Evolutionary conservation across 1,139 yeast genomes (phyloP).

Genomic region (Waltiozyma sp.): DNA sequence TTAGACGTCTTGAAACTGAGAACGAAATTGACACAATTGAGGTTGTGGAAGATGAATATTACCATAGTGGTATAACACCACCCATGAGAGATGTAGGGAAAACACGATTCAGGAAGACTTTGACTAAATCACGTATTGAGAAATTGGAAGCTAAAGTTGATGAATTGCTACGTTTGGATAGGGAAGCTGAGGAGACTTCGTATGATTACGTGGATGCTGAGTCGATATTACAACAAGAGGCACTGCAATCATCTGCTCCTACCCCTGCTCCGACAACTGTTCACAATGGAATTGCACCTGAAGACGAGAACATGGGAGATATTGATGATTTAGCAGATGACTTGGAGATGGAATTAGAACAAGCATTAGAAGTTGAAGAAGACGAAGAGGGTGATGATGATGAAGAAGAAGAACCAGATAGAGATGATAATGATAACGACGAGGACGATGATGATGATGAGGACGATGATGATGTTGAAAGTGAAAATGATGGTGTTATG

Average conservation of each 20-base stretch:
- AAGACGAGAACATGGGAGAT: conserved; percentile 3
- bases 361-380: conserved; percentile 22
- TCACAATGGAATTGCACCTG: not conserved
- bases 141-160: conserved; percentile 73
- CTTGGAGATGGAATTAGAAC: conserved; percentile 28
- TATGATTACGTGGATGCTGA: conserved; percentile 60
- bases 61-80: conserved; percentile 52
- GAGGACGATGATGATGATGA: conserved; percentile 46
- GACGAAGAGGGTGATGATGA: conserved; percentile 40
- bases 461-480: conserved; percentile 41
- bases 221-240: conserved; percentile 1
- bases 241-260: not conserved
- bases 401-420: conserved; percentile 31
- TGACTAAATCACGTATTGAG: conserved; percentile 41
- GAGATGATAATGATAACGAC: conserved; percentile 37
- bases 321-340: conserved; percentile 21
- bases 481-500: conserved; percentile 28
- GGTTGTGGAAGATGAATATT: conserved; percentile 23
- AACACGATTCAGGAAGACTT: conserved; percentile 41
- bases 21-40: conserved; percentile 34
- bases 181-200: conserved; percentile 71
- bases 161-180: conserved; percentile 64
- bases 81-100: conserved; percentile 53
- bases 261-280: not conserved
- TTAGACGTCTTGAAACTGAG: conserved; percentile 48